phyloP scores from a whole-genome alignment of 345 rosid genomes.

The Boechera retrofracta region DNA sequence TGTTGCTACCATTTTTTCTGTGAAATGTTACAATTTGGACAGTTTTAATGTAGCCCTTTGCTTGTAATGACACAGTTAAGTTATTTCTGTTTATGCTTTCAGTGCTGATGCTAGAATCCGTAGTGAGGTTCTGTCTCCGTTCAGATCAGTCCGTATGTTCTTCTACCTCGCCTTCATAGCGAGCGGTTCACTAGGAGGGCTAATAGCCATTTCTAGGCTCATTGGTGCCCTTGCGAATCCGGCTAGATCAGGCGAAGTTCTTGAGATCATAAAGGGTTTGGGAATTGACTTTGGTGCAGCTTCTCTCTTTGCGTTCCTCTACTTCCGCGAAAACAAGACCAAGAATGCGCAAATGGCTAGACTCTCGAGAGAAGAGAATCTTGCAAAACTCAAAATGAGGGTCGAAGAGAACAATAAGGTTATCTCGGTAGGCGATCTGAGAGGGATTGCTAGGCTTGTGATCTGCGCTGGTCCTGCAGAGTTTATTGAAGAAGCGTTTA shows the following conservation, averaged over 20 bases:
- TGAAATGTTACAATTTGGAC: slow-evolving; percentile 1
- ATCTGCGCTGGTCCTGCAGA: slow-evolving; percentile 82
- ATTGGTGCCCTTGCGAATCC: slow-evolving; percentile 77
- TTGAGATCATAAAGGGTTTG: slow-evolving; percentile 66
- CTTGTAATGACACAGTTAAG: not conserved
- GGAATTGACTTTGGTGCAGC: slow-evolving; percentile 84
- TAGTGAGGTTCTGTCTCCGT: slow-evolving; percentile 92
- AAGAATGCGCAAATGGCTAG: slow-evolving; percentile 77
- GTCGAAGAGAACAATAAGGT: slow-evolving; percentile 62
- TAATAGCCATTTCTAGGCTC: slow-evolving; percentile 78
- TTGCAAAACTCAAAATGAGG: slow-evolving; percentile 85
- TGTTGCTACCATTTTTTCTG: slow-evolving; percentile 2
- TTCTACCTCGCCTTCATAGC: slow-evolving; percentile 89
- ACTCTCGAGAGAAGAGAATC: slow-evolving; percentile 91
- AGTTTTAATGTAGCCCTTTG: not conserved
- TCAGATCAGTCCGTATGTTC: slow-evolving; percentile 93
- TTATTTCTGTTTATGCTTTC: slow-evolving; percentile 45
- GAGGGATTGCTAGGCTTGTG: slow-evolving; percentile 86
- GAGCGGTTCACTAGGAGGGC: slow-evolving; percentile 76
- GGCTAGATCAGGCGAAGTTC: slow-evolving; percentile 68
- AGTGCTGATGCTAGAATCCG: slow-evolving; percentile 85
- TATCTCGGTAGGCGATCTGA: slow-evolving; percentile 64
- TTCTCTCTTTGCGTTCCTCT: slow-evolving; percentile 75
- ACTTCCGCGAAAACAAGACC: slow-evolving; percentile 74
- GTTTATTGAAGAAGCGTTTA: slow-evolving; percentile 72